phyloP scores from a whole-genome alignment of 2,329 filamentous ascomycete genomes.

The Diaporthe sp. region DNA sequence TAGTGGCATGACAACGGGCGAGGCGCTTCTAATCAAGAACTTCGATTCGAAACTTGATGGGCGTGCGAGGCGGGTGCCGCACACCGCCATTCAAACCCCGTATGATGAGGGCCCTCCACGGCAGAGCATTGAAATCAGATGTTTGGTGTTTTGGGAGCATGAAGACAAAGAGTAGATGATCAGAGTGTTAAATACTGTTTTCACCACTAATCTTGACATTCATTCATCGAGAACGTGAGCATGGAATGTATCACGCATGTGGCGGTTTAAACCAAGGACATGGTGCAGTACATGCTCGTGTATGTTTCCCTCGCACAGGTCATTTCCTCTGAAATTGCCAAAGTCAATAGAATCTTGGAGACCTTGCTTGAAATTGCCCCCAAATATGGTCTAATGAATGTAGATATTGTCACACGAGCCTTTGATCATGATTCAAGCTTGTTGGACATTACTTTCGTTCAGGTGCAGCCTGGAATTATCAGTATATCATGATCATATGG shows the following conservation, averaged over 20 bases:
- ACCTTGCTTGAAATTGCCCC: not conserved
- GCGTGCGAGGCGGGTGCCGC: conserved; percentile 19
- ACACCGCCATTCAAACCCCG: conserved; percentile 20
- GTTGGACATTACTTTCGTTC: not conserved
- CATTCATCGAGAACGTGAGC: not conserved
- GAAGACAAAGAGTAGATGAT: not conserved
- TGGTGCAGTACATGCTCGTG: not conserved
- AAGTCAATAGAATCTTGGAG: not conserved
- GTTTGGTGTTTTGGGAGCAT: conserved; percentile 31
- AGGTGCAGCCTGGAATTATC: not conserved
- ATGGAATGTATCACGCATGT: not conserved
- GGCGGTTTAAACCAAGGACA: not conserved
- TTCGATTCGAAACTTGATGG: conserved; percentile 57
- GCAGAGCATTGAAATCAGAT: conserved; percentile 38
- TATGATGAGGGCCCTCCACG: conserved; percentile 22
- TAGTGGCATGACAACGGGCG: conserved; percentile 61
- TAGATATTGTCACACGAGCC: not conserved
- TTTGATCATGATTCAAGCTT: not conserved
- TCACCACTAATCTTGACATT: not conserved
- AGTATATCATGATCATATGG: no score
- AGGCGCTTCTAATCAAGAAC: conserved; percentile 70
- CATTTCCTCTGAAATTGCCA: not conserved
- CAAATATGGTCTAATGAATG: not conserved
- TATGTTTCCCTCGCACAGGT: not conserved
- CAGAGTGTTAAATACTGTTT: not conserved